Evolutionary conservation across 163 green algal genomes (phyloP).

Genomic region (Smithsoniella earleae): DNA sequence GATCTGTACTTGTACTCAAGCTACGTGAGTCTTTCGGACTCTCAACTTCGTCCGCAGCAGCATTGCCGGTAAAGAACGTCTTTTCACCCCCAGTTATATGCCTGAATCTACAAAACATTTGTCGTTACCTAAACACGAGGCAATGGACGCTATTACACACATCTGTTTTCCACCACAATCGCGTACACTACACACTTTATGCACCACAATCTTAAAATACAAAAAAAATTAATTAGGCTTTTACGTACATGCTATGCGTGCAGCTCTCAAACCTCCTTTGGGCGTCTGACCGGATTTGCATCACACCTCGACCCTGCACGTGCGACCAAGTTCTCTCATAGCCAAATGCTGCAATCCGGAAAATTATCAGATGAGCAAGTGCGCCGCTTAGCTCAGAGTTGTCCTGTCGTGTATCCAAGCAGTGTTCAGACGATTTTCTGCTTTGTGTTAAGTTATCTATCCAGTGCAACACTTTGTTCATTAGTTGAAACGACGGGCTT

Average conservation of each 20-base stretch:
- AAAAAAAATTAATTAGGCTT: neutral
- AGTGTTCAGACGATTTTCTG: too few species aligned
- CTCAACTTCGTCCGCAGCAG: neutral
- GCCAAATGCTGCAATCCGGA: too few species aligned
- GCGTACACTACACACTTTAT: neutral
- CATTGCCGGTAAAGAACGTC: neutral
- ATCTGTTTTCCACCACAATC: too few species aligned
- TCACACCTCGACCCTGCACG: neutral
- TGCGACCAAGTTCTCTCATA: too few species aligned
- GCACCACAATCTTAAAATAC: neutral
- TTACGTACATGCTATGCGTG: neutral
- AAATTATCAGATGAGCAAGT: neutral
- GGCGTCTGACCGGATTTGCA: neutral
- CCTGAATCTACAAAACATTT: neutral
- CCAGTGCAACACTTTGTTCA: too few species aligned
- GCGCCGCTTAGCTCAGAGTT: neutral
- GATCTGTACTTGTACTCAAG: slow-evolving; percentile 6
- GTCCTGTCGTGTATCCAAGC: neutral
- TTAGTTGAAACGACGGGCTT: neutral
- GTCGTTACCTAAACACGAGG: neutral
- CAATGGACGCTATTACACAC: neutral
- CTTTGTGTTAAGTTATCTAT: too few species aligned
- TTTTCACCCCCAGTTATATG: neutral
- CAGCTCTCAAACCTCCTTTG: neutral
- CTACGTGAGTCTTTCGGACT: neutral